Percentiles rank a stretch among this genome's conserved stretches.
Evolutionary conservation across 257 asterid genomes (phyloP).

Genomic region (Cinchona pubescens): DNA sequence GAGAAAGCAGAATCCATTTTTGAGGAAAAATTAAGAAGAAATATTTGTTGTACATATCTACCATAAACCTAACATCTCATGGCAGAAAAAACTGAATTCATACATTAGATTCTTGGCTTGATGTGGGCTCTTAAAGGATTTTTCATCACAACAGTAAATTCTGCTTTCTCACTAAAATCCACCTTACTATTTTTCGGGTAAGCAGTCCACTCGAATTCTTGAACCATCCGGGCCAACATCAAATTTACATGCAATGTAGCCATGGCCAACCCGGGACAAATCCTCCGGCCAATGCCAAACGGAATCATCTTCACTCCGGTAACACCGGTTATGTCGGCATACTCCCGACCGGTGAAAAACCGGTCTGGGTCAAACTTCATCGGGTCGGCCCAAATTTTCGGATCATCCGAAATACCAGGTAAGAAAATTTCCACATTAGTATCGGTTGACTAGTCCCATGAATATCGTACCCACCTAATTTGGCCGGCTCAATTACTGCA

Average conservation of each 20-base stretch:
- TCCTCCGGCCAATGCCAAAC: conserved; percentile 83
- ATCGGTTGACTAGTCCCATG: too few relatives aligned
- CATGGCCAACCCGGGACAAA: conserved; percentile 88
- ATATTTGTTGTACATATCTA: not conserved
- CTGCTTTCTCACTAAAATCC: conserved; percentile 73
- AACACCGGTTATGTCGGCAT: conserved; percentile 80
- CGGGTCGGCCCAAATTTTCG: conserved; percentile 69
- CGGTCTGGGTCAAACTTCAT: conserved; percentile 80
- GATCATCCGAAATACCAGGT: conserved; percentile 71
- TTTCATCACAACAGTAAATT: conserved; percentile 87
- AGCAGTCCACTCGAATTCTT: conserved; percentile 81
- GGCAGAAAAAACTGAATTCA: not conserved
- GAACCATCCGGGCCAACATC: conserved; percentile 87
- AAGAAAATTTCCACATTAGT: conserved; percentile 58
- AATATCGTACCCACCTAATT: conserved; percentile 70
- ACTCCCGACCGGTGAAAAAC: conserved; percentile 57
- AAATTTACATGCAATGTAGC: conserved; percentile 67
- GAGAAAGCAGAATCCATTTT: not conserved
- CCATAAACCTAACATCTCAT: not conserved
- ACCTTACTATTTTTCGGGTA: conserved; percentile 56
- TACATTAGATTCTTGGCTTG: conserved; percentile 43
- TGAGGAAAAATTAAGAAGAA: not conserved
- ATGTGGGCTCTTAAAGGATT: conserved; percentile 60
- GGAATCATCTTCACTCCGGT: conserved; percentile 78
- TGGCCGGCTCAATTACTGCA: conserved; percentile 66